Percentiles rank a stretch among this genome's conserved stretches.
Conservation (phyloP, 495 filamentous ascomycete species). For the Xylaria intraflava region DNA sequence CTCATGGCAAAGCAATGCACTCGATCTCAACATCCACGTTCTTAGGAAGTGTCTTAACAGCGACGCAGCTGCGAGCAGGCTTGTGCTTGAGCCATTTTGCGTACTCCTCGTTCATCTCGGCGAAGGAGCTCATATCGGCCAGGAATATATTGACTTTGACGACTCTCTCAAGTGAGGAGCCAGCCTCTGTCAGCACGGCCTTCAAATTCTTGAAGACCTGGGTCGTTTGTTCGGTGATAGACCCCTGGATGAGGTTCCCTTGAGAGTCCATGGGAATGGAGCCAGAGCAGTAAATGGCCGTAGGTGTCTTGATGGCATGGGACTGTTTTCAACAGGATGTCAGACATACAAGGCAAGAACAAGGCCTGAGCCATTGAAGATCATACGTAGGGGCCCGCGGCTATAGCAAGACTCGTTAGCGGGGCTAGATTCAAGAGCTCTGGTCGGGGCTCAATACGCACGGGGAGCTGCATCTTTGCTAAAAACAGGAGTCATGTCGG, state of each 20-base stretch:
- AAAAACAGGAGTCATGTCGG: constrained; percentile 43
- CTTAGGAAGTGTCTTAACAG: constrained; percentile 84
- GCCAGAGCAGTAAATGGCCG: constrained; percentile 84
- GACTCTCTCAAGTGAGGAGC: constrained; percentile 63
- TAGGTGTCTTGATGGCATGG: constrained; percentile 80
- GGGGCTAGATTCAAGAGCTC: not conserved
- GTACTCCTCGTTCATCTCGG: constrained; percentile 80
- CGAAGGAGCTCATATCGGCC: constrained; percentile 79
- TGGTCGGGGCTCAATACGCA: constrained; percentile 25
- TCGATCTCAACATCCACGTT: constrained; percentile 90
- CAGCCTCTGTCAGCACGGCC: constrained; percentile 70
- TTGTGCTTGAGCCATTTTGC: constrained; percentile 82
- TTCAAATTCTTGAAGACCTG: constrained; percentile 71
- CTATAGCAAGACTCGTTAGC: constrained; percentile 25
- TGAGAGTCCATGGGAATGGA: constrained; percentile 76
- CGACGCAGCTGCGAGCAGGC: constrained; percentile 89
- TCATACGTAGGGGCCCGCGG: constrained; percentile 52
- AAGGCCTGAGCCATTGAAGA: not conserved
- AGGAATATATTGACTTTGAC: constrained; percentile 83
- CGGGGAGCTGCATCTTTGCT: constrained; percentile 47
- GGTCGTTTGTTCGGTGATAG: constrained; percentile 68
- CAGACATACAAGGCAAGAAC: not conserved
- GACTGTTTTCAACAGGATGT: constrained; percentile 47
- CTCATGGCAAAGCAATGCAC: constrained; percentile 67
- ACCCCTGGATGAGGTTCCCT: constrained; percentile 68